Conservation (phyloP, 2,329 filamentous ascomycete species). For the Colletotrichum tanaceti region DNA sequence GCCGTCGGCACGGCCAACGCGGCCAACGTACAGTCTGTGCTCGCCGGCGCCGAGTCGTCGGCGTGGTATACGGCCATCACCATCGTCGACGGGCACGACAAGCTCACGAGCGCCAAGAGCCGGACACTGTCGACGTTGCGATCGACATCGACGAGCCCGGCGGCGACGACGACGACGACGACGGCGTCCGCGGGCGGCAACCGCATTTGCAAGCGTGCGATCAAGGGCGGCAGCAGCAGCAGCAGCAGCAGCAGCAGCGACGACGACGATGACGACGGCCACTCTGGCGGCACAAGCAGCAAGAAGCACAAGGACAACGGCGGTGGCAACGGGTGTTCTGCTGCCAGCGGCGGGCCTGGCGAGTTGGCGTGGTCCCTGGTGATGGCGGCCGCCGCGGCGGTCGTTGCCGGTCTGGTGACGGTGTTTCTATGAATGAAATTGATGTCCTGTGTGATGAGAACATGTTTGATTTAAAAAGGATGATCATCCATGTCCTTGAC, state of each 20-base stretch:
- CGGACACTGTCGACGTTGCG: not conserved
- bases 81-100: constrained; percentile 25
- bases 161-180: not conserved
- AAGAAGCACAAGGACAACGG: constrained; percentile 13
- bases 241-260: too few relatives aligned
- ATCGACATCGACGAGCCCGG: not conserved
- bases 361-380: not conserved
- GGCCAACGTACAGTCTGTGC: not conserved
- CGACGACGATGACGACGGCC: not conserved
- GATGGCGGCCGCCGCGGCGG: constrained; percentile 1
- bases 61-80: constrained; percentile 36
- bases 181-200: not conserved
- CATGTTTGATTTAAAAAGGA: too few relatives aligned
- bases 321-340: constrained; percentile 10
- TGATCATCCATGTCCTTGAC: not conserved
- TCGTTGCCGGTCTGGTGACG: constrained; percentile 7
- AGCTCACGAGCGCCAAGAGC: constrained; percentile 1
- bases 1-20: not conserved
- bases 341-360: constrained; percentile 1
- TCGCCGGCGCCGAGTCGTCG: constrained; percentile 19
- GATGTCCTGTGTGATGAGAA: not conserved
- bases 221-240: not conserved
- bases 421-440: not conserved
- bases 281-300: not conserved
- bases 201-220: constrained; percentile 26